phyloP scores from a whole-genome alignment of 495 filamentous ascomycete species.

The Neurospora sp. region DNA sequence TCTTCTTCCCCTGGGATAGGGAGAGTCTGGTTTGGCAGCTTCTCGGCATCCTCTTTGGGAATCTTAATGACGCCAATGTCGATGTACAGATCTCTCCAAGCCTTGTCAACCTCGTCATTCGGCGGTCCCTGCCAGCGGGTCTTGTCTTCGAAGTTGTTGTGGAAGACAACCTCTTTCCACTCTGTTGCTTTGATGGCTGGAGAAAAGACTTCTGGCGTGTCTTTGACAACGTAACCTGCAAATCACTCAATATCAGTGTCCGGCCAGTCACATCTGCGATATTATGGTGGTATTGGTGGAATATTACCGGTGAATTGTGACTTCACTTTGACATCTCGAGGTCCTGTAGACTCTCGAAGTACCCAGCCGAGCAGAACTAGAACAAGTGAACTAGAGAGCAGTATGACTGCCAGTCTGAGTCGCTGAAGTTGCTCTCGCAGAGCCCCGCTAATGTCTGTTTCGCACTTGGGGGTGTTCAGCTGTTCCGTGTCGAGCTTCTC shows the following conservation, averaged over 20 bases:
- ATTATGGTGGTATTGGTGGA: neutral
- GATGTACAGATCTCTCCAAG: neutral
- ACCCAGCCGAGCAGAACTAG: neutral
- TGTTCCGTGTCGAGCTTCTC: neutral
- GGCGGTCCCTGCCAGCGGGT: slow-evolving; percentile 1
- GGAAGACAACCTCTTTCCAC: slow-evolving; percentile 3
- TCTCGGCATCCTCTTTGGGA: neutral
- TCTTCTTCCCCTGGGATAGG: neutral
- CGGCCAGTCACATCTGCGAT: neutral
- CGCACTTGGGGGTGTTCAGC: neutral
- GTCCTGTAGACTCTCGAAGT: neutral
- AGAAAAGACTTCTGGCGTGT: neutral
- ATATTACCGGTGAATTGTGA: neutral
- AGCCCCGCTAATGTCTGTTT: neutral
- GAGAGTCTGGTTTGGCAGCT: slow-evolving; percentile 1
- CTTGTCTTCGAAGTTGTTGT: slow-evolving; percentile 1
- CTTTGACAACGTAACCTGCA: neutral
- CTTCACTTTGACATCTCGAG: neutral
- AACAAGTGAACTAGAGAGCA: neutral
- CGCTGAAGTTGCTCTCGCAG: neutral
- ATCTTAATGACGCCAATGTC: slow-evolving; percentile 1
- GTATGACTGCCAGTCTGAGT: neutral
- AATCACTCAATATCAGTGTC: neutral
- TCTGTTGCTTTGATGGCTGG: neutral
- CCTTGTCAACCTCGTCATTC: slow-evolving; percentile 1